Conservation (phyloP, 768 basidiomycete genomes). For the Lactifluus hygrophoroides region DNA sequence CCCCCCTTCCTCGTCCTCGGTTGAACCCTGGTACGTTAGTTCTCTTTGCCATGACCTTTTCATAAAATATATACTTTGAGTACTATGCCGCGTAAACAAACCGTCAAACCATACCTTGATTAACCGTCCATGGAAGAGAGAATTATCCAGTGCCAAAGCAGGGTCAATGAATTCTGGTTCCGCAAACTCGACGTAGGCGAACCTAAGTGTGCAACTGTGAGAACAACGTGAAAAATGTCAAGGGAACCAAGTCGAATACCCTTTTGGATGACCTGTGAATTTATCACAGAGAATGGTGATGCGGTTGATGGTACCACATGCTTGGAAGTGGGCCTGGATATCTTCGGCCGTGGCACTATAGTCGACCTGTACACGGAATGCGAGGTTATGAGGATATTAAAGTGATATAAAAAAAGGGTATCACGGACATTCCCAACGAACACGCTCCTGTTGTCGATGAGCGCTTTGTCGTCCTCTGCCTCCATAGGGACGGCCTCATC, state of each 20-base stretch:
- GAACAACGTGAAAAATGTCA: constrained; percentile 8
- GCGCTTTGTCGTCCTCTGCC: constrained; percentile 76
- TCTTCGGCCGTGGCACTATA: constrained; percentile 97
- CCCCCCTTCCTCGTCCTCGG: constrained; percentile 73
- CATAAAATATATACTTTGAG: not conserved
- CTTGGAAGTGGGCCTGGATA: constrained; percentile 94
- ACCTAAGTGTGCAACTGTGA: constrained; percentile 39
- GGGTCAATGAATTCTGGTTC: constrained; percentile 87
- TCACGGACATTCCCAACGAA: constrained; percentile 92
- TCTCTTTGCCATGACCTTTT: constrained; percentile 86
- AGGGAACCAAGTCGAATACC: constrained; percentile 40
- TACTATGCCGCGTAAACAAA: not conserved
- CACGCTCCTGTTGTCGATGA: constrained; percentile 78
- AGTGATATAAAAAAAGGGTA: not conserved
- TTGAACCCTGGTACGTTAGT: constrained; percentile 94
- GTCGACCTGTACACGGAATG: constrained; percentile 73
- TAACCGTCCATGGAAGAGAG: constrained; percentile 86
- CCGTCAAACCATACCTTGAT: constrained; percentile 66
- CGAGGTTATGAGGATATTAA: not conserved
- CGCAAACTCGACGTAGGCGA: constrained; percentile 98
- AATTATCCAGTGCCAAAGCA: constrained; percentile 90
- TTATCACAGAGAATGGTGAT: constrained; percentile 99
- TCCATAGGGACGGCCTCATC: constrained; percentile 50
- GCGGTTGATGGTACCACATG: constrained; percentile 96
- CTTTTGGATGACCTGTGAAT: constrained; percentile 98